These are phyloP conservation scores for Haematococcus lacustris DNA, from an alignment of 139 green algal species.

Conservation along the genomic window DNA sequence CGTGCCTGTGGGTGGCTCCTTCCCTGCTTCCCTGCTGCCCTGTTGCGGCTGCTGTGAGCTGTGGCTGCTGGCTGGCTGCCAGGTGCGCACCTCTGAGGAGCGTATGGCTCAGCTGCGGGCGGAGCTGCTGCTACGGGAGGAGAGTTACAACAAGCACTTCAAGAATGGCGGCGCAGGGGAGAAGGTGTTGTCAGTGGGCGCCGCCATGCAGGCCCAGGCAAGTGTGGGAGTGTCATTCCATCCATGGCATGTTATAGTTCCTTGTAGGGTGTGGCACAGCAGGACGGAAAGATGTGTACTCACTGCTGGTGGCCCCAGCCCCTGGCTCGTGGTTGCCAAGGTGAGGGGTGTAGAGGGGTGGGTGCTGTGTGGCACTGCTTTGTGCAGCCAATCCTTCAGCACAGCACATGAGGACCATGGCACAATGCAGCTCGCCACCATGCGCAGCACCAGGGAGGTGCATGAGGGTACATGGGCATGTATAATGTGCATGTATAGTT, in stretches of 20 bases:
- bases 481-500: too few species aligned
- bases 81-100: constrained; percentile 37
- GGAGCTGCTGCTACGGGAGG: constrained; percentile 65
- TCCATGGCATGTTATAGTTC: neutral
- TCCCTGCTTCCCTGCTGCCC: too few species aligned
- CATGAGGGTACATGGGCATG: too few species aligned
- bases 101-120: constrained; percentile 43
- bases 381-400: too few species aligned
- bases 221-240: neutral
- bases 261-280: neutral
- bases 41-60: too few species aligned
- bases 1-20: too few species aligned
- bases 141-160: constrained; percentile 75
- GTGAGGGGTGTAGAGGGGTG: too few species aligned
- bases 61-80: too few species aligned
- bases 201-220: constrained; percentile 38
- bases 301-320: neutral
- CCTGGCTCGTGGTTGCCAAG: neutral
- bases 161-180: constrained; percentile 52
- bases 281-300: neutral
- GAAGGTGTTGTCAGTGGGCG: constrained; percentile 37
- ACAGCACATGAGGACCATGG: too few species aligned
- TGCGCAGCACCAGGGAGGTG: too few species aligned
- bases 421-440: too few species aligned
- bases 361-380: too few species aligned